These are phyloP conservation scores for Lablab purpureus DNA, from an alignment of 306 rosid genomes.

Conservation along the genomic window DNA sequence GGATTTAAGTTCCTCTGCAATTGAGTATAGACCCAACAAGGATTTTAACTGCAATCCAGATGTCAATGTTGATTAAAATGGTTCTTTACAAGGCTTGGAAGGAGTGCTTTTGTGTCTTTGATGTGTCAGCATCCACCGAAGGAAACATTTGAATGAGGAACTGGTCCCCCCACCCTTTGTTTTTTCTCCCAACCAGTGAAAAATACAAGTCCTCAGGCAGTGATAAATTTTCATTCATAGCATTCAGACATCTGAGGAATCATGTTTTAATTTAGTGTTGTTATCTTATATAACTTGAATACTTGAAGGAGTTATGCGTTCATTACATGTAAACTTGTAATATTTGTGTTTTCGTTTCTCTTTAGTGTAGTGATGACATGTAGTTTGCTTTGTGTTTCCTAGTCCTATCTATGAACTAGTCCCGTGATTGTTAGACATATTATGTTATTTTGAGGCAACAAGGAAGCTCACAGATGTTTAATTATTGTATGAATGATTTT, in stretches of 20 bases:
- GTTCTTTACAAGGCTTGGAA: slow-evolving; percentile 48
- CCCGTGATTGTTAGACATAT: slow-evolving; percentile 34
- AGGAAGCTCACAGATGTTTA: background rate
- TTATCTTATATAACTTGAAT: slow-evolving; percentile 33
- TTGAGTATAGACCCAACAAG: slow-evolving; percentile 53
- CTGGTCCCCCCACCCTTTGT: slow-evolving; percentile 20
- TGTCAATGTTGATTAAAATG: slow-evolving; percentile 54
- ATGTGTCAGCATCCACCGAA: slow-evolving; percentile 34
- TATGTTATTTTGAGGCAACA: slow-evolving; percentile 35
- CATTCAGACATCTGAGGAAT: slow-evolving; percentile 41
- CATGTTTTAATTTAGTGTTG: slow-evolving; percentile 47
- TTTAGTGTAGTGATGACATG: slow-evolving; percentile 36
- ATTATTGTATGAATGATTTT: slow-evolving; percentile 48
- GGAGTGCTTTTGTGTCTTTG: slow-evolving; percentile 35
- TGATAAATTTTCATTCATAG: slow-evolving; percentile 28
- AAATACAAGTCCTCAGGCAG: slow-evolving; percentile 34
- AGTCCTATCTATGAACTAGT: background rate
- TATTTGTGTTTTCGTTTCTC: slow-evolving; percentile 31
- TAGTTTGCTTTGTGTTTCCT: slow-evolving; percentile 34
- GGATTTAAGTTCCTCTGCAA: slow-evolving; percentile 51
- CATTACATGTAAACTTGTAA: slow-evolving; percentile 43
- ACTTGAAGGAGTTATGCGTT: slow-evolving; percentile 49
- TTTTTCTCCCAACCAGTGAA: slow-evolving; percentile 16
- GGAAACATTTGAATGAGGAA: slow-evolving; percentile 23
- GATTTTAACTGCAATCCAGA: slow-evolving; percentile 55